Percentiles rank a stretch among this genome's conserved stretches.
phyloP scores from a whole-genome alignment of 2,329 filamentous ascomycete genomes.

The Hypoxylon sp. region DNA sequence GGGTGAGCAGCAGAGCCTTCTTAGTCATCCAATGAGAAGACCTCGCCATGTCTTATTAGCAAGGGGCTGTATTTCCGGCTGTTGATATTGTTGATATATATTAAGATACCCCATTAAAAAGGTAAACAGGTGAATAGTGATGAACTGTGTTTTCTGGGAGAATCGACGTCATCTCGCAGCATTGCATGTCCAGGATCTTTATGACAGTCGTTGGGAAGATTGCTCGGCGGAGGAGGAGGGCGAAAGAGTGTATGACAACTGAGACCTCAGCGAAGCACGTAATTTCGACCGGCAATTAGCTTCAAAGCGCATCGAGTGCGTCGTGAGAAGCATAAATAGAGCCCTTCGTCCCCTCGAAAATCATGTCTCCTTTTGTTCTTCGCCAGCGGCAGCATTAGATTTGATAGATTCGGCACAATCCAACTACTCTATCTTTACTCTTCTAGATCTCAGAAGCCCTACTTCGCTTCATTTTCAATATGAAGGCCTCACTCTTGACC shows the following conservation, averaged over 20 bases:
- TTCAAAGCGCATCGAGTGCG: neutral
- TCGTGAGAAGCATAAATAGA: conserved; percentile 41
- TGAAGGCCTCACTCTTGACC: conserved; percentile 49
- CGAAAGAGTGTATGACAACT: conserved; percentile 2
- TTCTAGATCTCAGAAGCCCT: conserved; percentile 16
- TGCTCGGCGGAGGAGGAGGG: neutral
- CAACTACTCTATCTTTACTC: conserved; percentile 15
- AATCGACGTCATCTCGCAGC: conserved; percentile 29
- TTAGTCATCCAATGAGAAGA: conserved; percentile 34
- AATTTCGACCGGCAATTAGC: conserved; percentile 15
- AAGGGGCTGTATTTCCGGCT: conserved; percentile 18
- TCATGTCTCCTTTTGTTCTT: conserved; percentile 16
- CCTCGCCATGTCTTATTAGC: conserved; percentile 1
- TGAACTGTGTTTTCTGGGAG: conserved; percentile 1
- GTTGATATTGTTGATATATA: conserved; percentile 26
- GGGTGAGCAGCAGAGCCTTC: conserved; percentile 9
- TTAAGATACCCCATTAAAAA: conserved; percentile 32
- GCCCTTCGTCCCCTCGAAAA: conserved; percentile 3
- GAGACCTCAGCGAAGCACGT: conserved; percentile 23
- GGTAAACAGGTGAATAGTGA: neutral
- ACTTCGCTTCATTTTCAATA: conserved; percentile 38
- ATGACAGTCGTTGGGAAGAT: conserved; percentile 5
- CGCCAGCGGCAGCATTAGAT: conserved; percentile 31
- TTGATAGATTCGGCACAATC: conserved; percentile 23
- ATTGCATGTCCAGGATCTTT: neutral